Base-by-base conservation (phyloP, 2,329 filamentous ascomycete genomes). In the Phyllosticta citrichinensis region DNA sequence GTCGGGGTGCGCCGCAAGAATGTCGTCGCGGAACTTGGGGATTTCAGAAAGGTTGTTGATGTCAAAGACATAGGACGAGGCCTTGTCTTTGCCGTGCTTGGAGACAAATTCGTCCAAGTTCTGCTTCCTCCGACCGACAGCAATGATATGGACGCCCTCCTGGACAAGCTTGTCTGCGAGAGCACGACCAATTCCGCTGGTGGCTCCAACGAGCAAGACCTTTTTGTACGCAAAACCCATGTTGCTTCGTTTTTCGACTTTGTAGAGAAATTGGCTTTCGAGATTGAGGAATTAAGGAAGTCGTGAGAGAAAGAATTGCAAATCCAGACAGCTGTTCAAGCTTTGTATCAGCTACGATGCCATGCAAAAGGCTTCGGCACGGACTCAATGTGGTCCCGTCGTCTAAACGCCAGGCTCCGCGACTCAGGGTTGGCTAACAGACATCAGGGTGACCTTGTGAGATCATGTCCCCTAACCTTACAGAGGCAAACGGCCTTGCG, bases 121-220 rank as follows among this genome's bases (percentile, higher is more conserved):
- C 61, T 81, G 78, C 66, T 81, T 75, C 60, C 81, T 70, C 9
- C 81, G 72, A 3, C 81, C 81, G 5, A 78, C 74, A 2, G 79
- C 73, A 51, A 83, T 76, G 50, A 81, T 75, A 19, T 72, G 71
- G 61, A 75, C 76, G 33, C 77, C 79, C 62, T 79, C 75, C 55
- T 76, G 66, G 9, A 83, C 70, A 22, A 83, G 69, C 64, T 75
- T 77, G 30, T 75, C 72, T 3, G 80, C 79, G 14, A 83, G 73
- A 5, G 79, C 79, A 63, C 76, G 71, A 56, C 81, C 79, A 56
- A 81, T 80, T 30, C 79, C 79, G 17, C 74, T 76, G 14, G 77
- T 81, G 47, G 80, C 81, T n/a, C 81, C 81, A 10, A 83, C 71
- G 27, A 83, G 69, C 9, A 83, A 75, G 20, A 81, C 74, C 68